phyloP scores from a whole-genome alignment of 1,139 yeast species.

The Kodamaea arcana region DNA sequence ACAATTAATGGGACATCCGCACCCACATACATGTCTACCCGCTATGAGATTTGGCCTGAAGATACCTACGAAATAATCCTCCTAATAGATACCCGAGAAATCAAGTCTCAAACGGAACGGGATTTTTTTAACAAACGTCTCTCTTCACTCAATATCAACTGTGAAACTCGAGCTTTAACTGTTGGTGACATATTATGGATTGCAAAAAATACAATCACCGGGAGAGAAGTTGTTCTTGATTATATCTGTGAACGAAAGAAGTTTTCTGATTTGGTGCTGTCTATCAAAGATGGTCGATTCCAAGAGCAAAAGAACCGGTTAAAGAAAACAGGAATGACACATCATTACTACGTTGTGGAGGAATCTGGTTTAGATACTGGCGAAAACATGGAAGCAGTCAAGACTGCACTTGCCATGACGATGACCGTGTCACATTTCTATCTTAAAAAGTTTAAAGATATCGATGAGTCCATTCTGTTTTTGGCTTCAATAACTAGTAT shows the following conservation, averaged over 20 bases:
- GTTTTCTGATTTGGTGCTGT: conserved; percentile 75
- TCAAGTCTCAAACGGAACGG: conserved; percentile 56
- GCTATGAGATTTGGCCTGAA: conserved; percentile 37
- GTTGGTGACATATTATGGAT: conserved; percentile 92
- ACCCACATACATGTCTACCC: conserved; percentile 19
- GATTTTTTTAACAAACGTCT: conserved; percentile 61
- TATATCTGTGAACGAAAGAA: conserved; percentile 85
- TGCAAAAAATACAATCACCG: conserved; percentile 59
- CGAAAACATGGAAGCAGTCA: conserved; percentile 59
- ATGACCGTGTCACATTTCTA: conserved; percentile 65
- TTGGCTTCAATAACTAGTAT: conserved; percentile 54
- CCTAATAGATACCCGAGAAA: conserved; percentile 78
- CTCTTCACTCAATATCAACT: conserved; percentile 42
- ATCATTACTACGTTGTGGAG: conserved; percentile 80
- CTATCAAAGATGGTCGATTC: conserved; percentile 85
- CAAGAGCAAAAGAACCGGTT: conserved; percentile 81
- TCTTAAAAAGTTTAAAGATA: conserved; percentile 61
- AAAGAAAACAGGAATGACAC: conserved; percentile 59
- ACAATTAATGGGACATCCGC: conserved; percentile 4
- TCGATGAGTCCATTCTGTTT: conserved; percentile 72
- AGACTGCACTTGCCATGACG: conserved; percentile 73
- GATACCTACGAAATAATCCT: conserved; percentile 55
- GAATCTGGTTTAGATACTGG: conserved; percentile 47
- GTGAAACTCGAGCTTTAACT: conserved; percentile 57
- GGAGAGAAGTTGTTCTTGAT: conserved; percentile 66